phyloP scores from a whole-genome alignment of 306 rosid genomes.

The Pterocarpus santalinus region DNA sequence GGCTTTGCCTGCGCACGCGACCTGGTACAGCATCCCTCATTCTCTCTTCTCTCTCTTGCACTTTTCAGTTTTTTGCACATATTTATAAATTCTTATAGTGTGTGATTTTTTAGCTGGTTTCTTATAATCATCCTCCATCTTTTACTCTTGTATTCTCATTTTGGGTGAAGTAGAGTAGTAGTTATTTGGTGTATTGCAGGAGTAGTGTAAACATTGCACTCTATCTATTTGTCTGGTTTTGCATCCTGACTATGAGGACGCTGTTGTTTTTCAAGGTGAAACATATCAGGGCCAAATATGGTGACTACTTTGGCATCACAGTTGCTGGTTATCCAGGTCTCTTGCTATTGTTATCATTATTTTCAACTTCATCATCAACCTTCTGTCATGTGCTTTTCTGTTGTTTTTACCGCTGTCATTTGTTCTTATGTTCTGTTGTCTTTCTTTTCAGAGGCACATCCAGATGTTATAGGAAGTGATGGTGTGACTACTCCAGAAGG shows the following conservation, averaged over 20 bases:
- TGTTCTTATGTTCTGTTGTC: constrained; percentile 33
- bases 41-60: not conserved
- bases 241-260: constrained; percentile 26
- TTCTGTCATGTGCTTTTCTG: not conserved
- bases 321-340: constrained; percentile 99
- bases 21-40: constrained; percentile 56
- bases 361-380: constrained; percentile 28
- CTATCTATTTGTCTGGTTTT: constrained; percentile 34
- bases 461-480: constrained; percentile 74
- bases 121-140: too few relatives aligned
- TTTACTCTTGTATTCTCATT: too few relatives aligned
- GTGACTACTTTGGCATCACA: constrained; percentile 94
- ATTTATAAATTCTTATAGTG: not conserved
- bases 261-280: constrained; percentile 63
- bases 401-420: constrained; percentile 18
- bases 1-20: constrained; percentile 97
- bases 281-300: constrained; percentile 78
- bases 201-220: too few relatives aligned
- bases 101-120: too few relatives aligned
- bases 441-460: constrained; percentile 83
- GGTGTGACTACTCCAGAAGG: constrained; percentile 83
- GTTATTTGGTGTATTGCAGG: too few relatives aligned
- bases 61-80: not conserved
- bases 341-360: constrained; percentile 8
- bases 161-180: too few relatives aligned